Base-by-base conservation (phyloP, 2,329 filamentous ascomycete species). In the Xylogone sp. region DNA sequence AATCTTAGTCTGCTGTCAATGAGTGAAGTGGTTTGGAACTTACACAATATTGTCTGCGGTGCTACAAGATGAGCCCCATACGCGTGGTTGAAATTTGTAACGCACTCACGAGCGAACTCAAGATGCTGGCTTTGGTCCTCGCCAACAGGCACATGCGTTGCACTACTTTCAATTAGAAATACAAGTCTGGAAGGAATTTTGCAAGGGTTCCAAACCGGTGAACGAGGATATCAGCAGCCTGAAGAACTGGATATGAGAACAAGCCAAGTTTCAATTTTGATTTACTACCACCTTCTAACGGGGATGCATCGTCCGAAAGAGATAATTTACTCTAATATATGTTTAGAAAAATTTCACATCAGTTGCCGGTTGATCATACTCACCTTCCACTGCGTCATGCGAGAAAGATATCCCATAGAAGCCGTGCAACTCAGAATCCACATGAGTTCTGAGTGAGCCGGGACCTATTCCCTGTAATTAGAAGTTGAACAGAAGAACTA, bases 311-410 rank as follows among this genome's bases (percentile, higher is more conserved):
- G 19, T 85, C 75, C 9, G 79, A 71, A 19, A 91, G 68, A 19
- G 83, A 76, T 18, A 94, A 72, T 69, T 95, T 96, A 68, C 82
- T 89, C 87, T 90, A 56, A 13, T 29, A 18, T n/a, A 42, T 48
- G 18, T 3, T 27, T 29, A 21, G 16, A 42, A 42, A n/a, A 53
- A 18, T 39, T 18, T 16, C 34, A 7, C 5, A 39, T 39, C 34
- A 9, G 4, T 4, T 4, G n/a, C 13, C n/a, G 10, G 4, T 18
- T 5, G n/a, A 39, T 39, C 65, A 58, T 65, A 90, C n/a, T n/a
- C n/a, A n/a, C 90, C 84, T 99, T 99, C 92, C 94, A 99, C 70
- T 97, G 94, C 22, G 94, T 97, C 94, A 99, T 99, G n/a, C 94
- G 80, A 9, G 87, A 87, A n/a, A 99, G 75, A 70, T 96, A 96